Percentiles rank a stretch among this genome's conserved stretches.
Evolutionary conservation across 176 grass and related monocot genomes (phyloP).

Genomic region (Juncus inflexus): DNA sequence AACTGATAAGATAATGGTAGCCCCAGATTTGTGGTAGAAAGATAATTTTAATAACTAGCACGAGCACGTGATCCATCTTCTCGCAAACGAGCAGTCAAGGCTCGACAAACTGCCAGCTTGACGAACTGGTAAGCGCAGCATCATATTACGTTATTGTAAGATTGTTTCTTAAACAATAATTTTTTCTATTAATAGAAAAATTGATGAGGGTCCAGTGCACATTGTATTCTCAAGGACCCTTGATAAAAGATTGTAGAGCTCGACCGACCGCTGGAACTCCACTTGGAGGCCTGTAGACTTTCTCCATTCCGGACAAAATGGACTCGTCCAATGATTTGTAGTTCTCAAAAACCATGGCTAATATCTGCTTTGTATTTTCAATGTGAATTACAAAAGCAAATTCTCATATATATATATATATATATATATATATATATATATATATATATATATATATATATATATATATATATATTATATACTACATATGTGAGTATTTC

Average conservation of each 20-base stretch:
- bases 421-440: no score
- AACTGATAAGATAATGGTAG: no score
- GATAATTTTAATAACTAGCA: no score
- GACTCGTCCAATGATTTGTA: constrained; percentile 95
- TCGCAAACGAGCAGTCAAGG: constrained; percentile 11
- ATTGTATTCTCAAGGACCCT: no score
- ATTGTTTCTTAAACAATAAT: constrained; percentile 34
- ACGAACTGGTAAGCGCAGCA: no score
- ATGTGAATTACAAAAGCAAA: no score
- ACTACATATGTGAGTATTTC: no score
- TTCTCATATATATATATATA: no score
- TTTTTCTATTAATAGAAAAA: constrained; percentile 9
- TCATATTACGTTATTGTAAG: constrained; percentile 35
- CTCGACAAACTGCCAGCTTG: no score
- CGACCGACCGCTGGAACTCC: constrained; percentile 74
- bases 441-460: no score
- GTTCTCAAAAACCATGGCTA: constrained; percentile 85
- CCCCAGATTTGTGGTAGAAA: no score
- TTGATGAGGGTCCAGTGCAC: constrained; percentile 62
- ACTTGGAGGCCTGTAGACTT: constrained; percentile 73
- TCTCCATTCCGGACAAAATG: constrained; percentile 55
- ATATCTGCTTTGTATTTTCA: constrained; percentile 37
- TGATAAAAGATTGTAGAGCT: constrained; percentile 79
- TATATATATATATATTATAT: no score
- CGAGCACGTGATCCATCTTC: constrained; percentile 39